Evolutionary conservation across 129 eudicot genomes (phyloP).

Genomic region (Apium graveolens): DNA sequence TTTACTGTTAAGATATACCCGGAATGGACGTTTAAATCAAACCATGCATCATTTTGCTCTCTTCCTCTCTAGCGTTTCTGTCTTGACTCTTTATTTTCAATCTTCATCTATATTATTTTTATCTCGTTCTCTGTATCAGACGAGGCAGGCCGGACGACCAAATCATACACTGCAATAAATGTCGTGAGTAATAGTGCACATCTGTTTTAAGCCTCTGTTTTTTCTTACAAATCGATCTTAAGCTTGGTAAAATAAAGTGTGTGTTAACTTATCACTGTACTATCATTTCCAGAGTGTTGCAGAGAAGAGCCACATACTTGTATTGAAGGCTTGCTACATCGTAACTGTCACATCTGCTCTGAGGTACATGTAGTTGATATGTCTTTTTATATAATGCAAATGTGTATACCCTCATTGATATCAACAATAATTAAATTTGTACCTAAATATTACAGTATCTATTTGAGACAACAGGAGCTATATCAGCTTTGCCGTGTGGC

Average conservation of each 20-base stretch:
- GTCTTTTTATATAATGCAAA: background rate
- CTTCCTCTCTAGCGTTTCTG: too few relatives aligned
- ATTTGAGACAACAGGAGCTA: constrained; percentile 53
- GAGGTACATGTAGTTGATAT: constrained; percentile 38
- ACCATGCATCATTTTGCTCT: too few relatives aligned
- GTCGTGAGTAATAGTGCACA: too few relatives aligned
- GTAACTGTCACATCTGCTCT: constrained; percentile 88
- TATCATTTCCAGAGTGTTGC: constrained; percentile 54
- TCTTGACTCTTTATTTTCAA: background rate
- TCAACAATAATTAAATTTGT: background rate
- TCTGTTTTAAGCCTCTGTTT: too few relatives aligned
- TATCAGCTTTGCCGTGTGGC: constrained; percentile 71
- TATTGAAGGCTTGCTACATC: constrained; percentile 93
- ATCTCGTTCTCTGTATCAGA: too few relatives aligned
- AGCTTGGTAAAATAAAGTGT: background rate
- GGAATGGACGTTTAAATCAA: too few relatives aligned
- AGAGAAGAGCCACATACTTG: constrained; percentile 67
- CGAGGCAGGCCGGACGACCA: too few relatives aligned
- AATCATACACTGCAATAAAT: too few relatives aligned
- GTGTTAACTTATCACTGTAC: background rate
- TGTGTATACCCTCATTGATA: background rate
- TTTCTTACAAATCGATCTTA: background rate
- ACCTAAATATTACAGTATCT: constrained; percentile 42
- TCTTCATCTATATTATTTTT: too few relatives aligned
- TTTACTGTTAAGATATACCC: too few relatives aligned